These are phyloP conservation scores for Meredithiella fracta DNA, from an alignment of 2,329 filamentous ascomycete genomes.

Conservation along the genomic window DNA sequence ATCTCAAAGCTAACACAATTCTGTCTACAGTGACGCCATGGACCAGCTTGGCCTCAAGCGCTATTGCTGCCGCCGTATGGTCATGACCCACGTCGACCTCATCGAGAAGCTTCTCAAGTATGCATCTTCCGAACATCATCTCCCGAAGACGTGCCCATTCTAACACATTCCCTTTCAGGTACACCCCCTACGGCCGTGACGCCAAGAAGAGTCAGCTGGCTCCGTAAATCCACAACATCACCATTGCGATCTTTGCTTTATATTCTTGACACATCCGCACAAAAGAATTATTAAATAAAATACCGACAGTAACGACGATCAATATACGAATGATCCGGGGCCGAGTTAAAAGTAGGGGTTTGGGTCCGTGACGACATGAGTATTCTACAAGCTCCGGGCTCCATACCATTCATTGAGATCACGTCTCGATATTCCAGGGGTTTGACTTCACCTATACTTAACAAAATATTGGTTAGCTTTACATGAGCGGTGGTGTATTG, in stretches of 20 bases:
- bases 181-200: conserved; percentile 46
- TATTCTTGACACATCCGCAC: background rate
- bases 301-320: background rate
- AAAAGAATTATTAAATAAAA: background rate
- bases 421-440: too few species aligned
- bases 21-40: conserved; percentile 64
- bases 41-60: conserved; percentile 83
- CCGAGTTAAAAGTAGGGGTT: background rate
- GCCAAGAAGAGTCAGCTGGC: conserved; percentile 39
- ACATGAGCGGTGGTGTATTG: background rate
- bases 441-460: background rate
- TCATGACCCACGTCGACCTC: conserved; percentile 97
- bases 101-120: conserved; percentile 97
- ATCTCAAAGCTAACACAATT: conserved; percentile 15
- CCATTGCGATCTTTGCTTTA: background rate
- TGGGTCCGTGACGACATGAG: background rate
- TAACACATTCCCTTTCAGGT: conserved; percentile 24
- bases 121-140: background rate
- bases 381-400: background rate
- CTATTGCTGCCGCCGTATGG: conserved; percentile 98
- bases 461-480: background rate
- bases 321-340: background rate
- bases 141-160: background rate
- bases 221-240: conserved; percentile 14
- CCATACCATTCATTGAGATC: too few species aligned